A percentile compares a stretch with the other conserved stretches of the same genome.
phyloP scores from a whole-genome alignment of 1,139 yeast species.

The Saccharomyces hybrid region DNA sequence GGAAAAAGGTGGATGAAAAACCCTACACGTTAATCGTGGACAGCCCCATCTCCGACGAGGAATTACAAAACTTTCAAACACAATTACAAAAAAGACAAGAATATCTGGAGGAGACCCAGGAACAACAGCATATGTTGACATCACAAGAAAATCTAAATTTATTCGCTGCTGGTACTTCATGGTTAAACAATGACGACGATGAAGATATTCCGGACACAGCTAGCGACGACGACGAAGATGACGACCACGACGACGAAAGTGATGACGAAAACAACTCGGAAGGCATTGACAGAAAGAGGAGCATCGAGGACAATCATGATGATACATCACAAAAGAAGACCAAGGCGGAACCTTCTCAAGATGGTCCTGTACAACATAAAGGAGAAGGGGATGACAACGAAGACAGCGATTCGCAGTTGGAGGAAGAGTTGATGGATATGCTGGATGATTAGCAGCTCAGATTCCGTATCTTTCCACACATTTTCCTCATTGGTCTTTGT shows the following conservation, averaged over 20 bases:
- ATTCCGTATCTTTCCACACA: background rate
- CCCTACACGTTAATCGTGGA: conserved; percentile 49
- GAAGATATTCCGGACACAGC: conserved; percentile 31
- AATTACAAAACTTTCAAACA: conserved; percentile 30
- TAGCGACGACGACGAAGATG: conserved; percentile 27
- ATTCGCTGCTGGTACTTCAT: conserved; percentile 31
- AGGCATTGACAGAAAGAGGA: conserved; percentile 1
- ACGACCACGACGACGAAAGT: conserved; percentile 16
- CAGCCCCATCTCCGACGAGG: conserved; percentile 34
- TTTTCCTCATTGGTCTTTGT: background rate
- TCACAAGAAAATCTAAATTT: conserved; percentile 18
- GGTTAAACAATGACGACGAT: conserved; percentile 32
- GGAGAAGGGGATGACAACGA: conserved; percentile 7
- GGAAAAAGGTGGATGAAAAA: conserved; percentile 65
- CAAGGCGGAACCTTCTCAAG: conserved; percentile 7
- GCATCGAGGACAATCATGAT: conserved; percentile 4
- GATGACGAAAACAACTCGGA: conserved; percentile 14
- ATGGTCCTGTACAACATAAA: conserved; percentile 6
- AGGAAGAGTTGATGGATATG: conserved; percentile 34
- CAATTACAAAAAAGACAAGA: conserved; percentile 19
- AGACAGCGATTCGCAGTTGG: conserved; percentile 33
- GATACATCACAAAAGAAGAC: conserved; percentile 7
- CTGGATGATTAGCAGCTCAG: conserved; percentile 14
- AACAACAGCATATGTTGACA: conserved; percentile 21
- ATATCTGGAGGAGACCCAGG: conserved; percentile 18